phyloP scores from a whole-genome alignment of 2,329 filamentous ascomycete species.

The Colletotrichum melonis region DNA sequence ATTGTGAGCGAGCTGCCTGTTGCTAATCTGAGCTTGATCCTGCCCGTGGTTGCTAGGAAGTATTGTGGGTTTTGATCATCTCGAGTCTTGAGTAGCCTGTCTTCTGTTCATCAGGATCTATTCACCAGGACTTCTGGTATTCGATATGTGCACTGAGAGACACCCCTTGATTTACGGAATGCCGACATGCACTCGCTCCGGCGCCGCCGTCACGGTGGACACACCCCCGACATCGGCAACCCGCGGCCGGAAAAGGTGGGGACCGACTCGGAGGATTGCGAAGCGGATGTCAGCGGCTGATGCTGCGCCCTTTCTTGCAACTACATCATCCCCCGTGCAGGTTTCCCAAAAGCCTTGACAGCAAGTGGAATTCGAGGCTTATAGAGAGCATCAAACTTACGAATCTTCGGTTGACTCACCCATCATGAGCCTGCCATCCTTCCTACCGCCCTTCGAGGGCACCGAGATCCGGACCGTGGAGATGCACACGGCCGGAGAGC shows the following conservation, averaged over 20 bases:
- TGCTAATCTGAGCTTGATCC: too few species aligned
- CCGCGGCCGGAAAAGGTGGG: conserved; percentile 15
- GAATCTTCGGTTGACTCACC: too few species aligned
- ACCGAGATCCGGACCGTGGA: conserved; percentile 41
- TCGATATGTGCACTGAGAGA: background rate
- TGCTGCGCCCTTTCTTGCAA: background rate
- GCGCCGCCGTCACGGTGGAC: background rate
- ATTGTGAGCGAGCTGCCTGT: too few species aligned
- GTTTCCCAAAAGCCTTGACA: background rate
- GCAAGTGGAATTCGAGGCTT: too few species aligned
- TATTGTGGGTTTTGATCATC: too few species aligned
- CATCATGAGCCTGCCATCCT: conserved; percentile 18
- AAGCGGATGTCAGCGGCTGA: background rate
- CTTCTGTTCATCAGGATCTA: background rate
- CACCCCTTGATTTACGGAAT: background rate
- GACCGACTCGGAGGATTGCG: background rate
- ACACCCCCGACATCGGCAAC: conserved; percentile 21
- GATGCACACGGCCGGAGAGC: conserved; percentile 62
- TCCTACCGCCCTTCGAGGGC: conserved; percentile 4
- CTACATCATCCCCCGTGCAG: background rate
- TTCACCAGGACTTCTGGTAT: background rate
- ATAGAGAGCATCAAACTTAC: too few species aligned
- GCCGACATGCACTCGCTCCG: background rate
- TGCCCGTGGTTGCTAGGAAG: too few species aligned
- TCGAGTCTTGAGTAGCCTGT: too few species aligned